These are phyloP conservation scores for Hibiscus trionum DNA, from an alignment of 345 rosid species.

Conservation along the genomic window DNA sequence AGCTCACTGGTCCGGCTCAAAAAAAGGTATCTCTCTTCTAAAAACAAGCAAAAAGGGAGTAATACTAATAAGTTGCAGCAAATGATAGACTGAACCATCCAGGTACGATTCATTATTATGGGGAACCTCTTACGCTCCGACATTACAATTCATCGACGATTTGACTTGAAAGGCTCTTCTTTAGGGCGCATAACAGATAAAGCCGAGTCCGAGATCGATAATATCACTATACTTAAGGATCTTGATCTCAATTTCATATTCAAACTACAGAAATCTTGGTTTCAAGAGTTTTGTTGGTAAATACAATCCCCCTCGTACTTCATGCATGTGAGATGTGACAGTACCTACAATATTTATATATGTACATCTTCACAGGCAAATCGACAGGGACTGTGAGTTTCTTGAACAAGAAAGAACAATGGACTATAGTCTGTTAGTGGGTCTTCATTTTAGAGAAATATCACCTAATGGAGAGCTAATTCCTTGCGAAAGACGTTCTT, in stretches of 20 bases:
- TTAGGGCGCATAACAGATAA: constrained; percentile 83
- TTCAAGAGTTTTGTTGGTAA: constrained; percentile 69
- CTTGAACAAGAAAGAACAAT: constrained; percentile 90
- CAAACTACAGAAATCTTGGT: constrained; percentile 77
- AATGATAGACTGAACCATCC: not conserved
- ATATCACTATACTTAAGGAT: constrained; percentile 78
- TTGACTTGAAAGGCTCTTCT: constrained; percentile 91
- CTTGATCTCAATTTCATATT: constrained; percentile 85
- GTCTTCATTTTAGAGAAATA: constrained; percentile 80
- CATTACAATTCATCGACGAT: constrained; percentile 68
- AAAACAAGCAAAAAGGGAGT: too few relatives aligned
- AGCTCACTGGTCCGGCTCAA: constrained; percentile 69
- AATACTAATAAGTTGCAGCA: too few relatives aligned
- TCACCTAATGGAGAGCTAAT: constrained; percentile 58
- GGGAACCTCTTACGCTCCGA: constrained; percentile 87
- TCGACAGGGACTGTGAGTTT: constrained; percentile 84
- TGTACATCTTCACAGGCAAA: constrained; percentile 43
- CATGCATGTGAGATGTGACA: too few relatives aligned
- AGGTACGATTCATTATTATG: constrained; percentile 92
- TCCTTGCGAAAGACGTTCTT: constrained; percentile 46
- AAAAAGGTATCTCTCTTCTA: constrained; percentile 48
- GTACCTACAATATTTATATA: too few relatives aligned
- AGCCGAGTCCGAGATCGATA: constrained; percentile 69
- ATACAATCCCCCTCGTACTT: not conserved
- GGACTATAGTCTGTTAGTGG: constrained; percentile 93